Percentiles rank a stretch among this genome's conserved stretches.
phyloP scores from a whole-genome alignment of 1,284 basidiomycete species.

The Wallemia hederae region DNA sequence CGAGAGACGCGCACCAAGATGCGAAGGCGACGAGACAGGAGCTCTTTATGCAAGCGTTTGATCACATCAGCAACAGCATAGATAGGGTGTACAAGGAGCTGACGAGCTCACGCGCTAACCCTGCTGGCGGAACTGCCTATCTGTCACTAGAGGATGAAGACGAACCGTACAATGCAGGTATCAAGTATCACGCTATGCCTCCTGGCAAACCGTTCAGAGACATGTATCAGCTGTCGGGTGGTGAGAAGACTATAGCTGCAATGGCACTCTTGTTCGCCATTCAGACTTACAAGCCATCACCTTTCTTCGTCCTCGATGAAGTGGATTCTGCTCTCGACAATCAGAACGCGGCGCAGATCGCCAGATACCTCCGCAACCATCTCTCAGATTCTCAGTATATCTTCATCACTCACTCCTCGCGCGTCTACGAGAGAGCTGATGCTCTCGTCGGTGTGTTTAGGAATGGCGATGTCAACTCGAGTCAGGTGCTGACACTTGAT shows the following conservation, averaged over 20 bases:
- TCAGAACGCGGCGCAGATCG: slow-evolving; percentile 75
- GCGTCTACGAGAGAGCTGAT: slow-evolving; percentile 60
- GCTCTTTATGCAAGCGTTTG: slow-evolving; percentile 83
- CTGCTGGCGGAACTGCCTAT: slow-evolving; percentile 87
- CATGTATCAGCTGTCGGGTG: slow-evolving; percentile 93
- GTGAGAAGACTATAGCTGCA: slow-evolving; percentile 95
- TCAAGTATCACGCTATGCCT: slow-evolving; percentile 97
- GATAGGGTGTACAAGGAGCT: slow-evolving; percentile 93
- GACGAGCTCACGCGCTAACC: slow-evolving; percentile 71
- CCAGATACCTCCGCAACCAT: slow-evolving; percentile 58
- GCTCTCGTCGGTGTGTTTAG: slow-evolving; percentile 80
- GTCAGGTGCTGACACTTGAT: slow-evolving; percentile 60
- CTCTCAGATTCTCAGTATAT: slow-evolving; percentile 26
- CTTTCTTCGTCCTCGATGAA: slow-evolving; percentile 96
- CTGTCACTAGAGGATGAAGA: slow-evolving; percentile 83
- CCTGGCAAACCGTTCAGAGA: slow-evolving; percentile 97
- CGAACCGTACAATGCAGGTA: slow-evolving; percentile 80
- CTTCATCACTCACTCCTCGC: slow-evolving; percentile 14
- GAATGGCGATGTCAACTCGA: slow-evolving; percentile 76
- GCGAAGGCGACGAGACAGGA: slow-evolving; percentile 26
- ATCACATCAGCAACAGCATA: slow-evolving; percentile 77
- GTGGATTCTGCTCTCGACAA: slow-evolving; percentile 92
- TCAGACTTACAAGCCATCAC: slow-evolving; percentile 64
- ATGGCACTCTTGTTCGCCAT: slow-evolving; percentile 85
- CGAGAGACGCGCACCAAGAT: slow-evolving; percentile 68